Base-by-base conservation (phyloP, 257 asterid genomes). In the Nemophila menziesii region DNA sequence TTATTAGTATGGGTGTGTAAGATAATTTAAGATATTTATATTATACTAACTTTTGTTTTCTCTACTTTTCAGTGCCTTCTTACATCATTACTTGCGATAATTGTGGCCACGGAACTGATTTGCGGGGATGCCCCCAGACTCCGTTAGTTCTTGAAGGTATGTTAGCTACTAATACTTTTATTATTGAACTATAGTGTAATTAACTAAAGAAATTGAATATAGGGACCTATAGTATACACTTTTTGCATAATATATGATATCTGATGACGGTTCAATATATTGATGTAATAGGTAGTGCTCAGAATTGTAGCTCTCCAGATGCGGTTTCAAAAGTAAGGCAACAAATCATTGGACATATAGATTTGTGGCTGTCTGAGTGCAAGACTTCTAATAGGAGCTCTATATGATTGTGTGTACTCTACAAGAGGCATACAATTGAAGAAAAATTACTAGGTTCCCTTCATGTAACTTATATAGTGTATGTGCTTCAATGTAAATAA, bases 51-150 rank as follows among this genome's bases (percentile, higher is more conserved):
- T 29, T 12, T 18, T 20, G 36, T 33, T 41, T 60, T 48, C 52
- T 15, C 17, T 26, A 46, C 51, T 44, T 63, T 48, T 34, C 82
- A 89, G 98, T 84, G 96, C 98, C 98, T 23, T 67, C 98, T 43
- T 85, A 60, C 76, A 64, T 71, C 60, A 65, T 81, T 42, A 64
- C 74, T 46, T 89, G 98, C 44, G 80, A 80, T 55, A 89, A 89
- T 61, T 89, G 98, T 67, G 96, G 98, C 61, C 98, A 89, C 36
- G 96, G 98, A 55, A 66, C 86, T 20, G 96, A 89, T 68, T 39
- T 89, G 74, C 92, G 94, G 0, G 98, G 98, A 38, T 89, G 98
- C 50, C 96, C 98, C 40, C 98, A 89, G 64, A 73, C 94, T 55
- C 98, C 82, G 49, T 61, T 78, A 68, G 62, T 62, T 46, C 76